phyloP scores from a whole-genome alignment of 2,329 filamentous ascomycete genomes.

The Ustilaginoidea virens region DNA sequence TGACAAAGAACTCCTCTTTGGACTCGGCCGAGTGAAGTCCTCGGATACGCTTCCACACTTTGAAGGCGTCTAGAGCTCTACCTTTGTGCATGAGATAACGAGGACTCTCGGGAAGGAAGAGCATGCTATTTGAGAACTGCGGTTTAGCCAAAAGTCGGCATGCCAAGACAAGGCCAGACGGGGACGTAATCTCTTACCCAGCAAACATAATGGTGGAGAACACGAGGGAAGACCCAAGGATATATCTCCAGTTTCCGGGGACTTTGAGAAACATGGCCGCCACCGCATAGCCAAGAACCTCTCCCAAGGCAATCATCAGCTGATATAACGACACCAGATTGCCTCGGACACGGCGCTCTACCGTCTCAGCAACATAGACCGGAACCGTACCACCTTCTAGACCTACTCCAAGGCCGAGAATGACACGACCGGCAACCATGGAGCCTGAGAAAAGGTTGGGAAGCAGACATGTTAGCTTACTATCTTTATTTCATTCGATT shows the following conservation, averaged over 20 bases:
- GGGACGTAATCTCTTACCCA: conserved; percentile 16
- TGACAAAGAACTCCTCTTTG: conserved; percentile 55
- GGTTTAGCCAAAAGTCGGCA: conserved; percentile 21
- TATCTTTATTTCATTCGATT: too few species aligned
- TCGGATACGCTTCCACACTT: conserved; percentile 59
- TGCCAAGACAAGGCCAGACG: too few species aligned
- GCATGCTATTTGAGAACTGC: conserved; percentile 48
- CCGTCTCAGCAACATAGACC: conserved; percentile 60
- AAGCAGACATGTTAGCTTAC: too few species aligned
- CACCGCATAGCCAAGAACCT: conserved; percentile 58
- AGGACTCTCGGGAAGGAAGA: conserved; percentile 56
- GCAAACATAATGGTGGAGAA: conserved; percentile 37
- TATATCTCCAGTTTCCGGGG: conserved; percentile 56
- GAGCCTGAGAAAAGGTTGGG: too few species aligned
- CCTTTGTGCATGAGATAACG: conserved; percentile 58
- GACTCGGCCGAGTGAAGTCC: conserved; percentile 40
- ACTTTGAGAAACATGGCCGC: conserved; percentile 60
- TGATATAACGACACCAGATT: conserved; percentile 63
- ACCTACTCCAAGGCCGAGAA: conserved; percentile 56
- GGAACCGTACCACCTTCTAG: conserved; percentile 61
- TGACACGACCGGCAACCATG: conserved; percentile 52
- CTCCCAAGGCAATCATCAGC: conserved; percentile 60
- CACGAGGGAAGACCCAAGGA: conserved; percentile 55
- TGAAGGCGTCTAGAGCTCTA: conserved; percentile 26
- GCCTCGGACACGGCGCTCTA: conserved; percentile 49